Conservation (phyloP, 2,329 filamentous ascomycete genomes). For the Achaetomium macrosporum region DNA sequence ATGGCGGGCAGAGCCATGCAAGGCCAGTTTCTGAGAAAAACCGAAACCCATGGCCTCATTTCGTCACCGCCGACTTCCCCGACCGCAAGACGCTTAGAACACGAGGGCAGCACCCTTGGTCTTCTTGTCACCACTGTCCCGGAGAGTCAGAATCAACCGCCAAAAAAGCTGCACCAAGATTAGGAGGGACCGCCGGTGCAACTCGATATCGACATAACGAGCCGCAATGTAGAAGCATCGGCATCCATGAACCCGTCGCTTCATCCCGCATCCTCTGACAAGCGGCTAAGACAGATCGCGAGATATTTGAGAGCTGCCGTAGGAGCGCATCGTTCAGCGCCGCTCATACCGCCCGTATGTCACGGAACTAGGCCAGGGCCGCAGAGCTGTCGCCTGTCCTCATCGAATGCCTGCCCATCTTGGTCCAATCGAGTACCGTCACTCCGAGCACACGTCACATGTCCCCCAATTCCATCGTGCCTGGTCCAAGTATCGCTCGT, state of each 20-base stretch:
- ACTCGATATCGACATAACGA: background rate
- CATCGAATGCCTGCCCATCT: no score
- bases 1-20: conserved; percentile 23
- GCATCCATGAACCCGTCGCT: background rate
- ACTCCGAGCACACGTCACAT: no score
- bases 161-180: background rate
- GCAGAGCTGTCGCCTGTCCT: background rate
- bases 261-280: background rate
- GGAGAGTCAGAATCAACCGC: conserved; percentile 36
- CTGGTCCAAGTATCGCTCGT: no score
- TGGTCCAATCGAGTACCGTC: no score
- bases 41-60: conserved; percentile 20
- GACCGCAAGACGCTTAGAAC: conserved; percentile 65
- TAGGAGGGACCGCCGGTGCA: conserved; percentile 13
- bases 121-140: conserved; percentile 97
- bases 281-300: background rate
- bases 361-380: background rate
- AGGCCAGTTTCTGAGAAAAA: conserved; percentile 22
- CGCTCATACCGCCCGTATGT: background rate
- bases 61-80: conserved; percentile 19
- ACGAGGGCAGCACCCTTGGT: conserved; percentile 99
- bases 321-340: background rate
- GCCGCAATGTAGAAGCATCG: background rate
- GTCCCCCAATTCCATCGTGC: background rate
- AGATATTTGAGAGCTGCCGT: background rate